phyloP scores from a whole-genome alignment of 768 basidiomycete genomes.

The Baorangia bicolor region DNA sequence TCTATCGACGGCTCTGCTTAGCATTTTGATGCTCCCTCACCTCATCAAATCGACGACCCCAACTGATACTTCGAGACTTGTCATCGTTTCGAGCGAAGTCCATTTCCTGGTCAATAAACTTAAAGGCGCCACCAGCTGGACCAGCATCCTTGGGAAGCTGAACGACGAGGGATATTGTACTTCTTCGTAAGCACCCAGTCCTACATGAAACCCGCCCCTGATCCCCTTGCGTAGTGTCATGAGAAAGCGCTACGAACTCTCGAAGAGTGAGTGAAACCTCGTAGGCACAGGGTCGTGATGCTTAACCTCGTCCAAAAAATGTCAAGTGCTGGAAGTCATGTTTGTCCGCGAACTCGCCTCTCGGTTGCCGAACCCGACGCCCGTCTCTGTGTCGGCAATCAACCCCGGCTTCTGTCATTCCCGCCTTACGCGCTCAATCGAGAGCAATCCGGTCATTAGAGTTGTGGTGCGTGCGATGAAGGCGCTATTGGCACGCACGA shows the following conservation, averaged over 20 bases:
- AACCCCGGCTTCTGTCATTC: slow-evolving; percentile 39
- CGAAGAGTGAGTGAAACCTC: slow-evolving; percentile 24
- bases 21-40: slow-evolving; percentile 36
- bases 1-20: slow-evolving; percentile 35
- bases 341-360: slow-evolving; percentile 36
- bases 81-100: slow-evolving; percentile 32
- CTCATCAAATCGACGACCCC: slow-evolving; percentile 31
- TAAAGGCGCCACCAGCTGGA: slow-evolving; percentile 10
- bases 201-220: background rate
- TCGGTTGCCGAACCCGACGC: slow-evolving; percentile 27
- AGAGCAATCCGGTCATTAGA: slow-evolving; percentile 2
- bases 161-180: slow-evolving; percentile 31
- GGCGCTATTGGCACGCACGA: slow-evolving; percentile 27
- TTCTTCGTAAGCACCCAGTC: slow-evolving; percentile 15
- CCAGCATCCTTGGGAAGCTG: slow-evolving; percentile 29
- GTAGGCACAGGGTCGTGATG: background rate
- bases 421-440: slow-evolving; percentile 23
- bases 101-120: slow-evolving; percentile 20
- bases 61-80: slow-evolving; percentile 25
- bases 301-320: background rate
- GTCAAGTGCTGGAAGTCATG: slow-evolving; percentile 34
- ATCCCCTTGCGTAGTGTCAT: slow-evolving; percentile 18
- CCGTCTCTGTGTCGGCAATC: slow-evolving; percentile 32
- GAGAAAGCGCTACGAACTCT: slow-evolving; percentile 24
- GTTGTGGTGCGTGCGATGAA: slow-evolving; percentile 9